Percentiles rank a stretch among this genome's conserved stretches.
These are phyloP conservation scores for Quillaja saponaria DNA, from an alignment of 306 rosid genomes.

Conservation along the genomic window DNA sequence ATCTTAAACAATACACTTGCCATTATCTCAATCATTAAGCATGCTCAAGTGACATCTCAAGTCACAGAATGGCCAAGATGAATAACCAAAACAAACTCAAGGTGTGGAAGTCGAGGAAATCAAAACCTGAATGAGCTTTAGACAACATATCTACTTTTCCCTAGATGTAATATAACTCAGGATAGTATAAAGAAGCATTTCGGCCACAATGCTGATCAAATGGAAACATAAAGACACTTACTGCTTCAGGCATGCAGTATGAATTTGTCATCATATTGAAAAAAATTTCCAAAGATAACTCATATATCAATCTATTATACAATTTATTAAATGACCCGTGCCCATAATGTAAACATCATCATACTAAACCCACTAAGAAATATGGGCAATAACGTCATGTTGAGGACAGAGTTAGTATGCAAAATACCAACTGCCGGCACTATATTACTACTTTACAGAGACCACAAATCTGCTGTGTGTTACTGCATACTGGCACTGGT, in stretches of 20 bases:
- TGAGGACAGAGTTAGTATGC: constrained; percentile 6
- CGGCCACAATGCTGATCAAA: neutral
- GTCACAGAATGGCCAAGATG: constrained; percentile 3
- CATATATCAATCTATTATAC: neutral
- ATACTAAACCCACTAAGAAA: constrained; percentile 1
- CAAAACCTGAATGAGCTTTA: constrained; percentile 2
- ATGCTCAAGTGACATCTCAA: neutral
- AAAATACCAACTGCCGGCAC: constrained; percentile 6
- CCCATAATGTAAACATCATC: neutral
- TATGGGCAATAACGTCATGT: constrained; percentile 6
- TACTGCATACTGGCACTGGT: neutral
- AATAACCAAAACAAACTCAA: neutral
- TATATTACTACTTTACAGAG: constrained; percentile 5
- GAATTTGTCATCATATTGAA: constrained; percentile 15
- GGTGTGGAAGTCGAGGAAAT: neutral
- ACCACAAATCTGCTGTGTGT: neutral
- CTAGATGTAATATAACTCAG: constrained; percentile 7
- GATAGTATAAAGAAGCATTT: constrained; percentile 1
- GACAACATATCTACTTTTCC: no score
- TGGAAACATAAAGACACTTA: neutral
- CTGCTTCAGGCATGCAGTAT: neutral
- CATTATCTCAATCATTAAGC: neutral
- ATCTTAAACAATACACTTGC: neutral
- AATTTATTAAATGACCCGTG: neutral
- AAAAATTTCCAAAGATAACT: neutral